A percentile compares a stretch with the other conserved stretches of the same genome.
phyloP scores from a whole-genome alignment of 257 asterid genomes.

The Fraxinus pennsylvanica region DNA sequence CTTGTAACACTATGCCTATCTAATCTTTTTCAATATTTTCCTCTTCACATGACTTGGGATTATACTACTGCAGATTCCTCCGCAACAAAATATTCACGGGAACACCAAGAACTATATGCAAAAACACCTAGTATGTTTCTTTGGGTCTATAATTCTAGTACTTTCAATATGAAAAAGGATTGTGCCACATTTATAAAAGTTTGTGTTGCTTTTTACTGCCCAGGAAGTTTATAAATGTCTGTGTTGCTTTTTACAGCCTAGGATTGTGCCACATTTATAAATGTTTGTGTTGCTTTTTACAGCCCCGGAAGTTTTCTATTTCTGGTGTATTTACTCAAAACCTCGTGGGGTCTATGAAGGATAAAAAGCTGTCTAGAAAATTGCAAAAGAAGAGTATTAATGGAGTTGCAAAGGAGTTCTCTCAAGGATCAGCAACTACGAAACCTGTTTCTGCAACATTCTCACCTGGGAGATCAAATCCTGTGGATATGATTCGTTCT shows the following conservation, averaged over 20 bases:
- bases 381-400: slow-evolving; percentile 13
- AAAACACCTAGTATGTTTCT: slow-evolving; percentile 11
- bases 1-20: background rate
- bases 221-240: background rate
- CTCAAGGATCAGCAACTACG: slow-evolving; percentile 5
- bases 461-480: slow-evolving; percentile 8
- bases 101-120: slow-evolving; percentile 6
- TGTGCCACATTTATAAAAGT: too few relatives aligned
- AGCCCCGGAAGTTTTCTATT: slow-evolving; percentile 24
- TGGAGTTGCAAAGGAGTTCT: slow-evolving; percentile 8
- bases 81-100: background rate
- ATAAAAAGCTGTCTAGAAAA: background rate
- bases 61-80: slow-evolving; percentile 15
- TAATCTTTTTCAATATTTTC: background rate
- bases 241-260: slow-evolving; percentile 26
- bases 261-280: background rate
- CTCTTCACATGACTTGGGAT: background rate
- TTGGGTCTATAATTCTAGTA: background rate
- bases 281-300: background rate
- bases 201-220: too few relatives aligned
- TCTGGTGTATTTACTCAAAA: background rate
- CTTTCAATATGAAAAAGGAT: too few relatives aligned
- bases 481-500: slow-evolving; percentile 14
- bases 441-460: slow-evolving; percentile 8
- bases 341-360: background rate